Evolutionary conservation across 2,329 filamentous ascomycete genomes (phyloP), one percentile per base, ranked within the genome.

Genomic region (Tolypocladium inflatum): DNA sequence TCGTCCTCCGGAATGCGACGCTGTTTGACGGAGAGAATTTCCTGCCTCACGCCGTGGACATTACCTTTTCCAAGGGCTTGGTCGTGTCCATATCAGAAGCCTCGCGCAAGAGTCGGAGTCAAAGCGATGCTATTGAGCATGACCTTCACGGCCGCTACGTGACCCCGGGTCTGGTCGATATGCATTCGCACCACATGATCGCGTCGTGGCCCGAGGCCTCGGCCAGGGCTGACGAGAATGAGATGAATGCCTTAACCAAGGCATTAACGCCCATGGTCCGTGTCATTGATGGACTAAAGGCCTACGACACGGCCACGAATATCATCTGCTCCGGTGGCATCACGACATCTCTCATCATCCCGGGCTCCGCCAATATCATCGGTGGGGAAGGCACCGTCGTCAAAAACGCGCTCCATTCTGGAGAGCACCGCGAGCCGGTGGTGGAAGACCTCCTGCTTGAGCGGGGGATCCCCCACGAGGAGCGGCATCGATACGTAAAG

Each of bases 161-260:
- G 33, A 78, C 75, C 0, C 75, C 75, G 0, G 76, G 76, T 1
- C 62, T 78, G 5, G 70, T 78, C 2, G 76, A 78, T 60, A 73
- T 78, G 70, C 76, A 78, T 63, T 76, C 75, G 2, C 76, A 78
- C 62, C 73, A 76, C 59, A 64, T 72, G 26, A 53, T 69, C 2
- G 58, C 60, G 10, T 41, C 65, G 21, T 76, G 72, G 71, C 76
- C 75, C 0, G 41, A 58, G 17, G 58, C 71, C 2, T 52, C 54
- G n/a, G 64, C 63, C 7, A 63, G 48, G 48, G n/a, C n/a, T 51
- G 48, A 51, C 26, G 48, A 51, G 19, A 51, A 51, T 33, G 48
- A 51, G 30, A 51, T 51, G 26, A 51, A 51, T 17, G n/a, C 17
- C 17, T 13, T n/a, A 4, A 51, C 48, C 26, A 35, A 51, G 17